Evolutionary conservation across 768 basidiomycete species (phyloP), one percentile per base, ranked within the genome.

Genomic region (Termitomyces sp.): DNA sequence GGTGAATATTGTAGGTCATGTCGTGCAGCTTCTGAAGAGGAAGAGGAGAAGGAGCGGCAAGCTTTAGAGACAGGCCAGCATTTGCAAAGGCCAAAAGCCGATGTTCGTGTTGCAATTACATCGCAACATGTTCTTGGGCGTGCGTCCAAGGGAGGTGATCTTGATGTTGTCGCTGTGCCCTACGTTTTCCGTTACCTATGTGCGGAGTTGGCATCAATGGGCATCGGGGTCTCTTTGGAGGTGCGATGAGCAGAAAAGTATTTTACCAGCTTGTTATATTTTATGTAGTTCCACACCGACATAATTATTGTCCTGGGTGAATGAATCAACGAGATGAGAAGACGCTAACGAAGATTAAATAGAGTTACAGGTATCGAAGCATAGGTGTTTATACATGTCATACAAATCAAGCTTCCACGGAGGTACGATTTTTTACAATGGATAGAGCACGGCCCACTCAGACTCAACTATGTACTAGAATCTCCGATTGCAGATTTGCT

Each of bases 1-100:
- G 94, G 95, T 50, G 97, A 98, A 72, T 96, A 97, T 67, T 99
- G 97, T 70, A 79, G 97, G 57, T 82, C 94, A n/a, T 99, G 97
- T 71, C 83, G 94, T 57, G 85, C 81, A 14, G 78, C 75, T 44
- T 82, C 82, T 19, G 84, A 88, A 57, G 77, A 84, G 57, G 79
- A 86, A 58, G 84, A 84, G 37, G 81, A 82, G 61, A 74, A 76
- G 32, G 82, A 81, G 64, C 78, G 88, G 41, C 79, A 80, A 59
- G 76, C 80, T 27, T 69, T 88, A 52, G 80, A 72, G n/a, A 82
- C 80, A 21, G 85, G 81, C 8, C 78, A 81, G 62, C 73, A 76
- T 56, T 66, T 73, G 5, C 75, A 75, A 27, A 69, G 68, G 34
- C 74, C 72, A 34, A 72, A 73, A 46, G 72, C 77, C 10, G 85